Evolutionary conservation across 2,329 filamentous ascomycete genomes (phyloP).

Genomic region (Colletotrichum theobromicola): DNA sequence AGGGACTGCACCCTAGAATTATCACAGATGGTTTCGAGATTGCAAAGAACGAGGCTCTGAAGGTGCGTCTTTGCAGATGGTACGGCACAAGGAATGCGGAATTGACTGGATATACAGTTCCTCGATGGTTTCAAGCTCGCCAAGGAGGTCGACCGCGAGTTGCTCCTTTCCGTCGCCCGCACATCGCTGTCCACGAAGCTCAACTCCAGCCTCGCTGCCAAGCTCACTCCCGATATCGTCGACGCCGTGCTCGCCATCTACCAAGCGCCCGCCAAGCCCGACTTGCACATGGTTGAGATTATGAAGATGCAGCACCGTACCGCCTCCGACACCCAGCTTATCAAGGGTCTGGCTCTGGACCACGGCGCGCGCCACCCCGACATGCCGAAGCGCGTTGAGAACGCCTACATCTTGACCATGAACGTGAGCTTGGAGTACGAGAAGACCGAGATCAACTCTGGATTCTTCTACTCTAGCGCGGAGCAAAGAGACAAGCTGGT

Average conservation of each 20-base stretch:
- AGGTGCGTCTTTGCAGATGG: conserved; percentile 54
- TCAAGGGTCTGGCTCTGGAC: conserved; percentile 89
- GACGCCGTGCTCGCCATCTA: conserved; percentile 96
- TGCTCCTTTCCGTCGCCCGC: conserved; percentile 89
- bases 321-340: conserved; percentile 94
- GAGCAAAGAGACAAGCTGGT: conserved; percentile 98
- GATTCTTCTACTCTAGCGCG: conserved; percentile 97
- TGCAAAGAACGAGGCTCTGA: conserved; percentile 89
- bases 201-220: conserved; percentile 85
- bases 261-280: conserved; percentile 86
- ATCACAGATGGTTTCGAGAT: conserved; percentile 98
- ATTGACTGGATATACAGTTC: conserved; percentile 63
- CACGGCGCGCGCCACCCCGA: conserved; percentile 97
- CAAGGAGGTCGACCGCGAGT: conserved; percentile 88
- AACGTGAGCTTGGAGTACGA: conserved; percentile 99
- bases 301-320: conserved; percentile 99
- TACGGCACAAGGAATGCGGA: neutral
- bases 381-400: conserved; percentile 96
- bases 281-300: conserved; percentile 99
- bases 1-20: conserved; percentile 95
- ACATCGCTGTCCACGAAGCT: conserved; percentile 97
- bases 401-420: conserved; percentile 91
- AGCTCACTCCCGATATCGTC: conserved; percentile 93
- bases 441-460: conserved; percentile 98
- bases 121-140: conserved; percentile 92